Evolutionary conservation across 371 early-diverging fungal genomes (phyloP).

Genomic region (Rhizomucor pusillus): DNA sequence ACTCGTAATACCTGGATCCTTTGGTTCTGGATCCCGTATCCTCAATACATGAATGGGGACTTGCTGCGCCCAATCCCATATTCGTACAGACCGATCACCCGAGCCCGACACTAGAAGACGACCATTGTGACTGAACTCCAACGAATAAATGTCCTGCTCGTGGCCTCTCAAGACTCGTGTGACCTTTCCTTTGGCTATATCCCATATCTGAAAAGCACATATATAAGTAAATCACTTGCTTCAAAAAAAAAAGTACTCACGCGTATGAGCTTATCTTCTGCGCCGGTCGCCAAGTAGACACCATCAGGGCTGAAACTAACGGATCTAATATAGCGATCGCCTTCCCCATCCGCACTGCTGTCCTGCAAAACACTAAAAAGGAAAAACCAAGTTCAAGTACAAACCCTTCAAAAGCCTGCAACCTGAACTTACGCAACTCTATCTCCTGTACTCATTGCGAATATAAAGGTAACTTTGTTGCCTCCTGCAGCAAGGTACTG

Average conservation of each 20-base stretch:
- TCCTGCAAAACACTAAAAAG: conserved; percentile 69
- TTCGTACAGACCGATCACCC: conserved; percentile 89
- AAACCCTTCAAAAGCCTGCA: no score
- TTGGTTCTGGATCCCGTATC: conserved; percentile 78
- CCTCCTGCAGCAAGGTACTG: conserved; percentile 91
- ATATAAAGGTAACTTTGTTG: conserved; percentile 86
- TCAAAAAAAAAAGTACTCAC: conserved; percentile 33
- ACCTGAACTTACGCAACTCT: conserved; percentile 75
- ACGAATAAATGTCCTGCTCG: conserved; percentile 94
- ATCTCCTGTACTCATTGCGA: conserved; percentile 73
- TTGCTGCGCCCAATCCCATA: conserved; percentile 86
- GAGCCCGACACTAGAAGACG: conserved; percentile 90
- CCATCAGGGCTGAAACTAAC: conserved; percentile 96
- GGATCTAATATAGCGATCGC: conserved; percentile 88
- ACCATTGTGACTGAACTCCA: conserved; percentile 96
- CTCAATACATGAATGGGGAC: conserved; percentile 68
- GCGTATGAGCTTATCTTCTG: conserved; percentile 94
- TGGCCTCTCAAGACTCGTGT: conserved; percentile 81
- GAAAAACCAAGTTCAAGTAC: no score
- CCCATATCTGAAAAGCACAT: conserved; percentile 65
- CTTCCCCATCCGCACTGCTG: conserved; percentile 59
- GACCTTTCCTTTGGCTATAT: conserved; percentile 68
- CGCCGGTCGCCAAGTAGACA: conserved; percentile 91
- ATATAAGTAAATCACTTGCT: background rate
- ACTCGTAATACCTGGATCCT: conserved; percentile 94